phyloP scores from a whole-genome alignment of 306 rosid genomes.

The Lotus japonicus region DNA sequence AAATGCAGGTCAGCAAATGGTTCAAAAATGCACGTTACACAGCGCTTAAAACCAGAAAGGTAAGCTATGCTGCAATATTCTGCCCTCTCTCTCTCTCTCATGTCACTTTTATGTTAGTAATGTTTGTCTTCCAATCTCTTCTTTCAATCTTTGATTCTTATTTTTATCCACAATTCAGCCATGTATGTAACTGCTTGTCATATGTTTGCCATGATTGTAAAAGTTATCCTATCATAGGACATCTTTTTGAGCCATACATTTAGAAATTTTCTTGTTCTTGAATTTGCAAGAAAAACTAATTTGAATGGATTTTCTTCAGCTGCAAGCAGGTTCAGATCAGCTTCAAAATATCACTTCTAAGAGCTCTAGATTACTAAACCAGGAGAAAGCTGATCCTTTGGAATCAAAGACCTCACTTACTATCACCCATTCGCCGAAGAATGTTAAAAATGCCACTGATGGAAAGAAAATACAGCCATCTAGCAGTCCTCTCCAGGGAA shows the following conservation, averaged over 20 bases:
- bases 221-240: neutral
- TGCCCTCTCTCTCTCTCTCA: neutral
- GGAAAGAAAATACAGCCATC: slow-evolving; percentile 28
- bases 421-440: slow-evolving; percentile 11
- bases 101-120: no score
- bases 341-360: slow-evolving; percentile 22
- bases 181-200: no score
- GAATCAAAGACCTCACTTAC: slow-evolving; percentile 32
- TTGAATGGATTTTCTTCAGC: slow-evolving; percentile 19
- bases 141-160: neutral
- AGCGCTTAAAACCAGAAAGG: slow-evolving; percentile 77
- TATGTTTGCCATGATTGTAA: no score
- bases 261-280: neutral
- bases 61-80: slow-evolving; percentile 12
- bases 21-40: slow-evolving; percentile 88
- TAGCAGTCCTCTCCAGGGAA: no score
- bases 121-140: neutral
- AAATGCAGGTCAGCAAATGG: slow-evolving; percentile 89
- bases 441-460: slow-evolving; percentile 8
- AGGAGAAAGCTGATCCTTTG: slow-evolving; percentile 27
- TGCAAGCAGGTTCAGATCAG: slow-evolving; percentile 33
- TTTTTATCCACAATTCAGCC: neutral
- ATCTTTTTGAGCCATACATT: neutral
- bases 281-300: neutral
- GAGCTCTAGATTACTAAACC: slow-evolving; percentile 12